Evolutionary conservation across 177 flowering plant genomes (phyloP).

Genomic region (Vitis hybrid): DNA sequence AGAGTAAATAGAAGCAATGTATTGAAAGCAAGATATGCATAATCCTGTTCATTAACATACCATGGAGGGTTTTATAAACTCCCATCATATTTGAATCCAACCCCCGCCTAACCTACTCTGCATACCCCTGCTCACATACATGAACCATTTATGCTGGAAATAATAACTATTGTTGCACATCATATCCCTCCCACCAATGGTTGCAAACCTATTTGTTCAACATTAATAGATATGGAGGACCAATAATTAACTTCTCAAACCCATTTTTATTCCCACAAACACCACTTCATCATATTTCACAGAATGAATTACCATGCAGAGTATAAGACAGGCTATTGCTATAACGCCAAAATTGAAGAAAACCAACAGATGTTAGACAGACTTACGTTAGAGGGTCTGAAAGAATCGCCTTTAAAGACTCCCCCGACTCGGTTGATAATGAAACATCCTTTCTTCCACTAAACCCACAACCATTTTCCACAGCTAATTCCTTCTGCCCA

Average conservation of each 20-base stretch:
- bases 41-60: too few relatives aligned
- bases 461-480: conserved; percentile 67
- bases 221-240: neutral
- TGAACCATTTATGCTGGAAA: neutral
- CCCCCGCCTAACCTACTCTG: too few relatives aligned
- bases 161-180: neutral
- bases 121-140: too few relatives aligned
- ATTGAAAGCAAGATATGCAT: too few relatives aligned
- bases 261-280: neutral
- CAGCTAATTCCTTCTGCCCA: conserved; percentile 50
- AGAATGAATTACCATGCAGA: neutral
- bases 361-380: neutral
- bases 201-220: neutral
- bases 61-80: too few relatives aligned
- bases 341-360: neutral
- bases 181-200: neutral
- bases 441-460: conserved; percentile 62
- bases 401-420: conserved; percentile 65
- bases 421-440: conserved; percentile 52
- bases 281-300: neutral
- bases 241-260: neutral
- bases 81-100: too few relatives aligned
- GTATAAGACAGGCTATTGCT: neutral
- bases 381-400: conserved; percentile 89
- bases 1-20: too few relatives aligned